Conservation (phyloP, 352 stramenopile species). For the Globisporangium emineosum region DNA sequence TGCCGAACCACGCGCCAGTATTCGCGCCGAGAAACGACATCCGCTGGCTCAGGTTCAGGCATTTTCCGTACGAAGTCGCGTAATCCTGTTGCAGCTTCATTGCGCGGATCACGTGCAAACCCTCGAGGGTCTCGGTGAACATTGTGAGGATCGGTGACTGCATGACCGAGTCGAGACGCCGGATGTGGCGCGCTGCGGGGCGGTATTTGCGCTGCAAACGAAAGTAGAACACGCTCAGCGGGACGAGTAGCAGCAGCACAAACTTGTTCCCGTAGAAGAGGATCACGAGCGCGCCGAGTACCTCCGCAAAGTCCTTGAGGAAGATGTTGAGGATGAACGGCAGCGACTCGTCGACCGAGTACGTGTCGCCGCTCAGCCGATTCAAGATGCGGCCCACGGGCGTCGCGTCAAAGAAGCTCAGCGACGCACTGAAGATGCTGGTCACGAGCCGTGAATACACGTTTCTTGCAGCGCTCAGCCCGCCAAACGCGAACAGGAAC, state of each 20-base stretch:
- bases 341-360: conserved; percentile 81
- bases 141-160: conserved; percentile 73
- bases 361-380: conserved; percentile 77
- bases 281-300: conserved; percentile 69
- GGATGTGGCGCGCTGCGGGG: conserved; percentile 68
- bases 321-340: conserved; percentile 90
- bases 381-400: conserved; percentile 74
- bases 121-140: conserved; percentile 77
- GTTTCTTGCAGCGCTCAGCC: conserved; percentile 56
- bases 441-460: conserved; percentile 58
- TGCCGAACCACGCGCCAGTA: conserved; percentile 78
- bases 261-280: conserved; percentile 79
- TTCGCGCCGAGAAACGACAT: conserved; percentile 74
- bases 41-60: conserved; percentile 66
- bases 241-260: conserved; percentile 70
- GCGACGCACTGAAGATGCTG: conserved; percentile 50
- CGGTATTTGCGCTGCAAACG: conserved; percentile 62
- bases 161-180: conserved; percentile 61
- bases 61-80: conserved; percentile 29
- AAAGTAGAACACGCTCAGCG: conserved; percentile 67
- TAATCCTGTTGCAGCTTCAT: conserved; percentile 48
- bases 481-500: conserved; percentile 84
- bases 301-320: conserved; percentile 72
- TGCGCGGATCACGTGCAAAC: conserved; percentile 60
- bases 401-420: conserved; percentile 71